These are phyloP conservation scores for Poa annua DNA, from an alignment of 176 grass and related monocot genomes.

Conservation along the genomic window DNA sequence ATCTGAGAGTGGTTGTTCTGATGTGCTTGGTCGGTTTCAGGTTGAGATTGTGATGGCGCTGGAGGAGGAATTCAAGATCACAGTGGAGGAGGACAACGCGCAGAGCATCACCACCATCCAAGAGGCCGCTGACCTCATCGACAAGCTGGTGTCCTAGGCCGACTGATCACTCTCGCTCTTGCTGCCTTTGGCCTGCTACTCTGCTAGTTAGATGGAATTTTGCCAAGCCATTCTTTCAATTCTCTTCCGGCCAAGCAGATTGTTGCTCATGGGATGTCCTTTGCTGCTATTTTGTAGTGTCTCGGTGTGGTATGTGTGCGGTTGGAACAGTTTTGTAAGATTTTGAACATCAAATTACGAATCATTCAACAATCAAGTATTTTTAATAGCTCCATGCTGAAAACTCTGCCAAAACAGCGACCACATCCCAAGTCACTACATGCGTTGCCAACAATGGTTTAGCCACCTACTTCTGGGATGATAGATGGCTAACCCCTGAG, in stretches of 20 bases:
- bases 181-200: background rate
- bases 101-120: slow-evolving; percentile 84
- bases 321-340: slow-evolving; percentile 1
- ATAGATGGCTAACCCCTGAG: too few species aligned
- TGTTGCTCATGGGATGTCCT: background rate
- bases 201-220: background rate
- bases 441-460: too few species aligned
- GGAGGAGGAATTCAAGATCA: slow-evolving; percentile 81
- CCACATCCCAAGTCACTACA: too few species aligned
- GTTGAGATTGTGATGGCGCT: slow-evolving; percentile 92
- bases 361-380: too few species aligned
- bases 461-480: too few species aligned
- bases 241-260: background rate
- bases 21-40: slow-evolving; percentile 23
- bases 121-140: slow-evolving; percentile 82
- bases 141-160: slow-evolving; percentile 52
- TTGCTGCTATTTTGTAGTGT: background rate
- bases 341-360: background rate
- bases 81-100: slow-evolving; percentile 76
- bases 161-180: background rate
- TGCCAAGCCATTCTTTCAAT: background rate
- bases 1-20: background rate
- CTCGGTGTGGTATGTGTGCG: background rate
- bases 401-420: too few species aligned
- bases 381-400: too few species aligned